These are phyloP conservation scores for Globisporangium iwayamae DNA, from an alignment of 352 stramenopile species.

Conservation along the genomic window DNA sequence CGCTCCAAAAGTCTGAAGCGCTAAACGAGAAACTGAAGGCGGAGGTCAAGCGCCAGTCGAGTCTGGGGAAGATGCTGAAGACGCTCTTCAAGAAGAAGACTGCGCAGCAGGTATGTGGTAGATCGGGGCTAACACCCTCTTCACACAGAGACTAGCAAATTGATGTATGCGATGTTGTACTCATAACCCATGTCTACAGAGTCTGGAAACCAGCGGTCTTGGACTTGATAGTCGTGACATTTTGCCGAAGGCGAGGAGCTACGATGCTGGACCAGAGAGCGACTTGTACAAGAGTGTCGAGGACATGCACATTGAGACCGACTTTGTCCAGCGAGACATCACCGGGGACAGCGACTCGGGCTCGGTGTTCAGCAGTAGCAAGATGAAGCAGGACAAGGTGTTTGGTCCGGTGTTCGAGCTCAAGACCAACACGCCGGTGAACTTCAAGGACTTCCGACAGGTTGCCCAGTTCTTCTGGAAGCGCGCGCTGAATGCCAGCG, in stretches of 20 bases:
- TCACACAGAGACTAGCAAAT: no score
- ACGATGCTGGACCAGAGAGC: neutral
- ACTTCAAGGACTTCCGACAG: conserved; percentile 7
- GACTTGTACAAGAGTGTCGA: conserved; percentile 14
- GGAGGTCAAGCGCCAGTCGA: conserved; percentile 10
- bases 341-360: neutral
- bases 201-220: neutral
- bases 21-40: conserved; percentile 11
- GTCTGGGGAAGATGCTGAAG: conserved; percentile 9
- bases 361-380: conserved; percentile 12
- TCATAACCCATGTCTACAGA: neutral
- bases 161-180: no score
- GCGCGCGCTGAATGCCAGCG: neutral
- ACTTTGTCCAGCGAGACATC: conserved; percentile 11
- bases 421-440: conserved; percentile 14
- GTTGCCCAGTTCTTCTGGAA: conserved; percentile 5
- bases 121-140: no score
- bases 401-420: conserved; percentile 17
- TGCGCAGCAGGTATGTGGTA: conserved; percentile 8
- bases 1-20: conserved; percentile 10
- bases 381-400: conserved; percentile 5
- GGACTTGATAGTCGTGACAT: neutral
- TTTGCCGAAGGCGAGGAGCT: neutral
- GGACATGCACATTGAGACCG: conserved; percentile 13
- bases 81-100: conserved; percentile 15